Conservation (phyloP, 2,329 filamentous ascomycete genomes). For the Fusarium cicatricum region DNA sequence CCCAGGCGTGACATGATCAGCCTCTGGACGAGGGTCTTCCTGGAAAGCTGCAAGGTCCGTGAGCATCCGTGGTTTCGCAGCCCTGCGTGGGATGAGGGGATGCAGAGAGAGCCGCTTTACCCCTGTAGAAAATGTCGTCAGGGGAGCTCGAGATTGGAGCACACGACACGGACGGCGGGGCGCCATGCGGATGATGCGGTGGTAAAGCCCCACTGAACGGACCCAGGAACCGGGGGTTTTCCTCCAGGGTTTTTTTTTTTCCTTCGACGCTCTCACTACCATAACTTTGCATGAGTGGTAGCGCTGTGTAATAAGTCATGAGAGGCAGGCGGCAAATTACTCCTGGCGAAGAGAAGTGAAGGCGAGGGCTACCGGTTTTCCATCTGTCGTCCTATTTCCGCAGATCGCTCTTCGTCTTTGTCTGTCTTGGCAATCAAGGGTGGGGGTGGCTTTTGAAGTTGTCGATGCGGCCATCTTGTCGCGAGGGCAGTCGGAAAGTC, state of each 20-base stretch:
- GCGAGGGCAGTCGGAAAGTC: conserved; percentile 12
- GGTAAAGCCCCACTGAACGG: conserved; percentile 13
- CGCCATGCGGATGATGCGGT: conserved; percentile 28
- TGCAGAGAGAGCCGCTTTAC: conserved; percentile 9
- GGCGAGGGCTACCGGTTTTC: not conserved
- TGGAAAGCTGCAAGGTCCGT: no score
- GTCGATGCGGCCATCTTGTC: conserved; percentile 11
- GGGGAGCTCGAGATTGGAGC: conserved; percentile 20
- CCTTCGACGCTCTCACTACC: not conserved
- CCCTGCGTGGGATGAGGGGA: conserved; percentile 20
- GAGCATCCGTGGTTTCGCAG: conserved; percentile 11
- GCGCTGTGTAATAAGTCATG: conserved; percentile 9
- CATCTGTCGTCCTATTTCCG: not conserved
- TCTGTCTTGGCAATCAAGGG: conserved; percentile 9
- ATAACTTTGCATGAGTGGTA: conserved; percentile 12
- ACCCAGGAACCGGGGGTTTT: conserved; percentile 29
- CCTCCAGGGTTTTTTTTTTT: conserved; percentile 16
- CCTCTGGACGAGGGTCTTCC: not conserved
- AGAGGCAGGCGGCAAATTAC: conserved; percentile 1
- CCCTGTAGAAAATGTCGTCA: conserved; percentile 11
- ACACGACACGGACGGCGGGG: conserved; percentile 24
- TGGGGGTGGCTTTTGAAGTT: conserved; percentile 3
- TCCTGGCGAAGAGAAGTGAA: conserved; percentile 2
- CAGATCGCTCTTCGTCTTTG: conserved; percentile 6
- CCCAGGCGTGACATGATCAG: conserved; percentile 1